These are phyloP conservation scores for Ceratocystiopsis brevicomis DNA, from an alignment of 2,329 filamentous ascomycete genomes.

Conservation along the genomic window DNA sequence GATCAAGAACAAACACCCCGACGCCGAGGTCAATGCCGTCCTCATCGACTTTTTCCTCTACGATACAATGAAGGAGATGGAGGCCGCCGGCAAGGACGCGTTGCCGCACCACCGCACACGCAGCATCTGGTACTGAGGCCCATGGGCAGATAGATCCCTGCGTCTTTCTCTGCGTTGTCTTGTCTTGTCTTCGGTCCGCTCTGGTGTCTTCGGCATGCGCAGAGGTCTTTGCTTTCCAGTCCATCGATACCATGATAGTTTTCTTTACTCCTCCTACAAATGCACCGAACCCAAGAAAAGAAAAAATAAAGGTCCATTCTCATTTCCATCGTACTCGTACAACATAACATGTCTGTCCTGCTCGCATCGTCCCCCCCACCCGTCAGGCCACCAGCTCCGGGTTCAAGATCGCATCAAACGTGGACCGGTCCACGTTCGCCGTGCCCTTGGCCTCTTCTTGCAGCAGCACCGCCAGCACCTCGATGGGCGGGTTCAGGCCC, in stretches of 20 bases:
- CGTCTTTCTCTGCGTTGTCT: neutral
- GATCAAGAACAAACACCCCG: conserved; percentile 55
- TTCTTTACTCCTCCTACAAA: neutral
- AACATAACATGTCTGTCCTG: too few species aligned
- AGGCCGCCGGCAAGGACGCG: conserved; percentile 38
- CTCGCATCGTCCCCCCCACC: too few species aligned
- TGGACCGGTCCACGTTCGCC: conserved; percentile 41
- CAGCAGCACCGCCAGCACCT: conserved; percentile 71
- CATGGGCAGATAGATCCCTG: neutral
- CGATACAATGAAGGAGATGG: conserved; percentile 76
- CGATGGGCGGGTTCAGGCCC: conserved; percentile 72
- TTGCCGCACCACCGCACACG: conserved; percentile 77
- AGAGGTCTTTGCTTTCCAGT: neutral
- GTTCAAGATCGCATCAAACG: conserved; percentile 51
- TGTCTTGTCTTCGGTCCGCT: neutral
- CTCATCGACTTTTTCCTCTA: conserved; percentile 96
- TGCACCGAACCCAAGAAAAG: neutral
- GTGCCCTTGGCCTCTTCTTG: conserved; percentile 44
- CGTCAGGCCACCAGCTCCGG: conserved; percentile 16
- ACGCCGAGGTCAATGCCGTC: conserved; percentile 62
- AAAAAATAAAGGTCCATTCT: neutral
- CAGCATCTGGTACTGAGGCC: conserved; percentile 73
- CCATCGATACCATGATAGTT: conserved; percentile 1
- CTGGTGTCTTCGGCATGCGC: neutral
- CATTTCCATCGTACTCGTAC: too few species aligned